Evolutionary conservation across 1,139 yeast species (phyloP).

Genomic region (Hansenula sp.): DNA sequence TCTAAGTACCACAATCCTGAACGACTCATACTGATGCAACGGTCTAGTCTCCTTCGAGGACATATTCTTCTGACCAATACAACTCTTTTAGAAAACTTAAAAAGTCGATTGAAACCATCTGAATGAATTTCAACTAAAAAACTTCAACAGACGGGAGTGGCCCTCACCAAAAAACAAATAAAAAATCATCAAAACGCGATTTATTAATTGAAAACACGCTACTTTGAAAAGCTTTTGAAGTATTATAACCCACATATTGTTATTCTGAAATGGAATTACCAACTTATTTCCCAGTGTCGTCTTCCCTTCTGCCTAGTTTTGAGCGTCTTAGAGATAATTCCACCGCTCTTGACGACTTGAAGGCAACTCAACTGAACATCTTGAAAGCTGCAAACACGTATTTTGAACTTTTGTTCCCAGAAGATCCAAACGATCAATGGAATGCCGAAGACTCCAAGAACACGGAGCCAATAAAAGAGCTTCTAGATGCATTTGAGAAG

Average conservation of each 20-base stretch:
- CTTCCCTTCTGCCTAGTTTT: slow-evolving; percentile 1
- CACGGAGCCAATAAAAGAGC: slow-evolving; percentile 6
- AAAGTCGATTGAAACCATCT: too few species aligned
- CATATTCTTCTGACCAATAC: background rate
- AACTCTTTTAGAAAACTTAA: too few species aligned
- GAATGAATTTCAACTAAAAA: background rate
- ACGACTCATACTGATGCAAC: slow-evolving; percentile 11
- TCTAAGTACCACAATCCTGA: slow-evolving; percentile 18
- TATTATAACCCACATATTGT: too few species aligned
- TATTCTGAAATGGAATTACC: slow-evolving; percentile 11
- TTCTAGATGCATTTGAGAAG: slow-evolving; percentile 9
- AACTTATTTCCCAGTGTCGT: slow-evolving; percentile 12
- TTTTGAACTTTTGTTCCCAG: slow-evolving; percentile 8
- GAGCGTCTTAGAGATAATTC: slow-evolving; percentile 6
- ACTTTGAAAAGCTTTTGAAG: background rate
- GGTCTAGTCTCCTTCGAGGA: background rate
- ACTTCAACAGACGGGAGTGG: too few species aligned
- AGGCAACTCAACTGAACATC: slow-evolving; percentile 8
- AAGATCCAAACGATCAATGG: background rate
- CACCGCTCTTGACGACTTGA: slow-evolving; percentile 3
- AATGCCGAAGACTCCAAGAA: slow-evolving; percentile 5
- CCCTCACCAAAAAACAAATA: background rate
- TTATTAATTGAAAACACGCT: too few species aligned
- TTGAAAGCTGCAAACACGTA: slow-evolving; percentile 12
- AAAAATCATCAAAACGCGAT: too few species aligned